These are phyloP conservation scores for Diatrype stigma DNA, from an alignment of 2,329 filamentous ascomycete genomes.

Conservation along the genomic window DNA sequence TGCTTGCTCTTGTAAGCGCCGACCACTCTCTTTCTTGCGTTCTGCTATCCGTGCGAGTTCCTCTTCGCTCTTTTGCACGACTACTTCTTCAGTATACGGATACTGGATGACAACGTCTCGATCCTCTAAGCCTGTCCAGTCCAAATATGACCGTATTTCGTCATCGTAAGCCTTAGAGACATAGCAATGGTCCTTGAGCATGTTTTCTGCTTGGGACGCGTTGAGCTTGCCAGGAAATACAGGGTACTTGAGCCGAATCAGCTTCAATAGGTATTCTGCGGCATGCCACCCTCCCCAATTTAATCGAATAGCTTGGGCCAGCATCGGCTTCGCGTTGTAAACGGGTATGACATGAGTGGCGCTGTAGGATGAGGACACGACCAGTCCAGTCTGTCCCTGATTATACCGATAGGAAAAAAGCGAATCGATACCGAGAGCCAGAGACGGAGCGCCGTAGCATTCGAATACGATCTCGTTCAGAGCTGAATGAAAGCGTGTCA, in stretches of 20 bases:
- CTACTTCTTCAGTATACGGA: conserved; percentile 85
- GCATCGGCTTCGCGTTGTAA: conserved; percentile 76
- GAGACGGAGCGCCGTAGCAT: conserved; percentile 84
- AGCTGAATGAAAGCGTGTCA: conserved; percentile 44
- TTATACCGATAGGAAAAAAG: conserved; percentile 96
- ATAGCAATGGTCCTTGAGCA: conserved; percentile 87
- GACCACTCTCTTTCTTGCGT: conserved; percentile 89
- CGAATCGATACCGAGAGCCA: conserved; percentile 93
- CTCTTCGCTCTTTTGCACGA: conserved; percentile 89
- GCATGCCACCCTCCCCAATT: conserved; percentile 94
- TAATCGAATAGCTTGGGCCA: conserved; percentile 79
- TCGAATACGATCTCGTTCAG: conserved; percentile 99
- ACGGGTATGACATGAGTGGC: conserved; percentile 95
- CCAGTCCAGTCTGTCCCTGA: conserved; percentile 77
- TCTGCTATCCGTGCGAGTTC: conserved; percentile 88
- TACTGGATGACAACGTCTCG: conserved; percentile 87
- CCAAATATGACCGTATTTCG: conserved; percentile 73
- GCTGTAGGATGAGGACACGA: conserved; percentile 88
- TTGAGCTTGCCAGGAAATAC: conserved; percentile 83
- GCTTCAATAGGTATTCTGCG: conserved; percentile 85
- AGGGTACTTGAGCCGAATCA: conserved; percentile 88
- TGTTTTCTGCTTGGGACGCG: conserved; percentile 78
- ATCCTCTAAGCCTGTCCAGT: conserved; percentile 90
- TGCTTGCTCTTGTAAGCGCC: conserved; percentile 88
- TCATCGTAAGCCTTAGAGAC: conserved; percentile 77